Base-by-base conservation (phyloP, 2,329 filamentous ascomycete genomes). In the Thelonectria discophora region DNA sequence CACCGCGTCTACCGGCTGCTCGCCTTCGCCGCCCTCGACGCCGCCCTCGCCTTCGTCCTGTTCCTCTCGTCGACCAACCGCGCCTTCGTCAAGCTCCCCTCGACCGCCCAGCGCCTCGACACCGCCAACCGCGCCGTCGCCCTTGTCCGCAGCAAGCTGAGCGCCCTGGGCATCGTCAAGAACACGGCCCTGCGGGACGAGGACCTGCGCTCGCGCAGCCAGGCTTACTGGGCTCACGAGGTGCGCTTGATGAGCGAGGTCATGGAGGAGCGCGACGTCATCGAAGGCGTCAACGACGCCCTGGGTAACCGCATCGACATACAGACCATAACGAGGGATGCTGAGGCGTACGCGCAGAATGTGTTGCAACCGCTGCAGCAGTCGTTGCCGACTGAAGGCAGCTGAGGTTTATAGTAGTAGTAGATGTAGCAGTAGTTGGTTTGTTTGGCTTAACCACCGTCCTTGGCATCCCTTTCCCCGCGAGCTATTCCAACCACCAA, bases 191-290 rank as follows among this genome's bases (percentile, higher is more conserved):
- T 90, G 58, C 81, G 94, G 57, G 92, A 97, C 77, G 83, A 86
- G 64, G 85, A 84, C 45, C 79, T 97, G 75, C 86, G 93, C 61
- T 81, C 77, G 2, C 84, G 85, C 60, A 84, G 85, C 51, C 85
- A 89, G 68, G 84, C 82, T 15, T 97, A 97, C 78, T 98, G 94
- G 94, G 80, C 82, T 10, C 89, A 90, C 46, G 92, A 97, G 79
- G 90, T 87, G 7, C 81, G 85, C 53, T 76, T 92, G 30, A 92
- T 91, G 85, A 80, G 84, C 37, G 87, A 90, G 71, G 87, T 91
- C 21, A 90, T 96, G 84, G 90, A 93, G 80, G 90, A 94, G 65
- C 83, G 87, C 63, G 90, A 91, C 64, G 91, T 94, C 8, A 79
- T 92, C 37, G 88, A 89, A 70, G 86, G 89, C 54, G 85, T 93